Evolutionary conservation across 2,329 filamentous ascomycete species (phyloP).

Genomic region (Penicillium vulpinum): DNA sequence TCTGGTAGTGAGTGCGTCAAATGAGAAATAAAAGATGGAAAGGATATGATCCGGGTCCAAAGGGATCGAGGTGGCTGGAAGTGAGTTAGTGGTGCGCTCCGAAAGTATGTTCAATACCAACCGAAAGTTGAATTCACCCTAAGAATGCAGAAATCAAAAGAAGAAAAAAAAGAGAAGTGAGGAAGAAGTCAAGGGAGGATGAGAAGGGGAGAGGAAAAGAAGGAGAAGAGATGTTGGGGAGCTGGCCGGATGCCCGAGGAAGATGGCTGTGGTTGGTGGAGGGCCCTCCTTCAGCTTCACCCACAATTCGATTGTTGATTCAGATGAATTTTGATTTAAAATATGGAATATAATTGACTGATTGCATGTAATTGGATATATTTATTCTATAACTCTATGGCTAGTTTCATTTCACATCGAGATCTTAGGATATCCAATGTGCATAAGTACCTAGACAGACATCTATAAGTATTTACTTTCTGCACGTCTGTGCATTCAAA

Average conservation of each 20-base stretch:
- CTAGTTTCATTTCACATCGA: neutral
- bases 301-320: slow-evolving; percentile 23
- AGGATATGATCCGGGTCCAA: slow-evolving; percentile 30
- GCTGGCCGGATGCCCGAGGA: slow-evolving; percentile 24
- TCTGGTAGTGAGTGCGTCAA: slow-evolving; percentile 22
- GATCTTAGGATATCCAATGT: neutral
- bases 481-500: neutral
- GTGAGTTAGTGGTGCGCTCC: slow-evolving; percentile 21
- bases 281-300: slow-evolving; percentile 24
- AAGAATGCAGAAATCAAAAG: slow-evolving; percentile 20
- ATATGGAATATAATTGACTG: neutral
- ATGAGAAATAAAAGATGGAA: slow-evolving; percentile 22
- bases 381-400: neutral
- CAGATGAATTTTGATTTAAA: neutral
- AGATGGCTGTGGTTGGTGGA: slow-evolving; percentile 25
- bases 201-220: slow-evolving; percentile 23
- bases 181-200: slow-evolving; percentile 29
- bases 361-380: neutral
- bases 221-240: slow-evolving; percentile 23
- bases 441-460: neutral
- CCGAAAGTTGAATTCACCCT: slow-evolving; percentile 9
- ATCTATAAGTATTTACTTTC: neutral
- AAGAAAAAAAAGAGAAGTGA: slow-evolving; percentile 20
- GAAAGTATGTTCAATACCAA: slow-evolving; percentile 11
- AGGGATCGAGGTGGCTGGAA: slow-evolving; percentile 41